Evolutionary conservation across 371 early-diverging fungal species (phyloP), one percentile per base, ranked within the genome.

Genomic region (Chytridium lagenaria): DNA sequence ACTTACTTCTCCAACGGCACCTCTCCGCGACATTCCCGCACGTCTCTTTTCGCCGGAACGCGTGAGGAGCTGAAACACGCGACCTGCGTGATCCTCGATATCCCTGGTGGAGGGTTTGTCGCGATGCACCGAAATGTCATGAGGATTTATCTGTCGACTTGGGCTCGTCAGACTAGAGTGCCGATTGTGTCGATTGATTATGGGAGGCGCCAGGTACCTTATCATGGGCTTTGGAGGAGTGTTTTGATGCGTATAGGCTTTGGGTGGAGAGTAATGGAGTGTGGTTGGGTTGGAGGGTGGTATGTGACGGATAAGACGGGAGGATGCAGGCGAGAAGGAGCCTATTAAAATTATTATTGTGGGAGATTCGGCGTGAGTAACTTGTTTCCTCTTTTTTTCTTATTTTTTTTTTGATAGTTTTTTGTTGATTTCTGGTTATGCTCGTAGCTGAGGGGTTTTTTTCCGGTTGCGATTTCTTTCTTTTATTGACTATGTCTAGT

Each of bases 121-220:
- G 83, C 92, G 1, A 81, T 83, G 80, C 68, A 71, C 2, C 87
- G 86, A 7, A 77, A 66, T 36, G 70, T 76, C 52, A 86, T 86
- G 59, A 83, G 84, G 40, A 84, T 86, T 59, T 80, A 83, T 59
- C 67, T 80, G 22, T 81, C 81, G 5, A 67, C 51, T 37, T 85
- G 83, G 83, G 86, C 86, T 1, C 67, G 81, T 33, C 66, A 69
- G 26, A 71, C 78, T 1, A 63, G 71, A 44, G 59, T 82, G 15
- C 87, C 87, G 1, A 88, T 98, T 0, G 78, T 95, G 33, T 89
- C 92, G 68, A 87, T 98, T 69, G 92, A 98, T 73, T 97, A 97
- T 73, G 93, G 90, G 65, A 98, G 82, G 95, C 97, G 1, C 98
- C 98, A 23, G 96, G 97, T 70, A 96, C 98, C 26, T 98, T 93